phyloP scores from a whole-genome alignment of 768 basidiomycete species.

The Coprinopsis sp. region DNA sequence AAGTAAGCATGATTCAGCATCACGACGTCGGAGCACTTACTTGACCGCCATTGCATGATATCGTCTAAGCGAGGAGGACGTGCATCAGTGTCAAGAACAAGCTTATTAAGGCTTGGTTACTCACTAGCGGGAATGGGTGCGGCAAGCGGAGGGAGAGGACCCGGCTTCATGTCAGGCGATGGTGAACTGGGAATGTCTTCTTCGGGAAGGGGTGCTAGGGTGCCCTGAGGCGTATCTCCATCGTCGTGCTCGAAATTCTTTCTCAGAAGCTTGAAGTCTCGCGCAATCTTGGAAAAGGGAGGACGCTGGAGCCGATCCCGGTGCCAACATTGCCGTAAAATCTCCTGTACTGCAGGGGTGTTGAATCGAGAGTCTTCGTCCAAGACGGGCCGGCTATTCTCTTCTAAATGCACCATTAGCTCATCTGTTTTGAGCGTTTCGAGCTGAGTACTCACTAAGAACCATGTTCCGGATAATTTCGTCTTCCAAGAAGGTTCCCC shows the following conservation, averaged over 20 bases:
- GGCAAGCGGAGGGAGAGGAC: conserved; percentile 12
- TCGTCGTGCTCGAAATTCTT: conserved; percentile 23
- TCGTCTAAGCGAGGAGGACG: background rate
- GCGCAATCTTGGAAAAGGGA: conserved; percentile 45
- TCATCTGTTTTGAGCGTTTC: conserved; percentile 9
- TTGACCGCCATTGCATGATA: conserved; percentile 1
- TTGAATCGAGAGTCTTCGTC: conserved; percentile 32
- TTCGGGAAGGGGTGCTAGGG: conserved; percentile 4
- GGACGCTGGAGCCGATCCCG: conserved; percentile 48
- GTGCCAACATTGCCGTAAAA: conserved; percentile 53
- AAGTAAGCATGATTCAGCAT: background rate
- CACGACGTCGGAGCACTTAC: background rate
- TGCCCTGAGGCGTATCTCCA: conserved; percentile 14
- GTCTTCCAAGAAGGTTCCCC: conserved; percentile 43
- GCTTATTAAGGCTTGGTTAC: too few species aligned
- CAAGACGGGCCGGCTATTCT: conserved; percentile 47
- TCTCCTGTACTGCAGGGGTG: conserved; percentile 32
- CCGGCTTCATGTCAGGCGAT: conserved; percentile 39
- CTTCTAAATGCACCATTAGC: conserved; percentile 29
- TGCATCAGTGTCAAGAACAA: background rate
- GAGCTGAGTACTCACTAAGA: conserved; percentile 28
- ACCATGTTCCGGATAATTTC: conserved; percentile 48
- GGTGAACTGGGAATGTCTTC: background rate
- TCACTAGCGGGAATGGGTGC: background rate
- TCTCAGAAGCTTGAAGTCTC: conserved; percentile 41